Evolutionary conservation across 257 asterid species (phyloP).

Genomic region (Dorcoceras hygrometricum): DNA sequence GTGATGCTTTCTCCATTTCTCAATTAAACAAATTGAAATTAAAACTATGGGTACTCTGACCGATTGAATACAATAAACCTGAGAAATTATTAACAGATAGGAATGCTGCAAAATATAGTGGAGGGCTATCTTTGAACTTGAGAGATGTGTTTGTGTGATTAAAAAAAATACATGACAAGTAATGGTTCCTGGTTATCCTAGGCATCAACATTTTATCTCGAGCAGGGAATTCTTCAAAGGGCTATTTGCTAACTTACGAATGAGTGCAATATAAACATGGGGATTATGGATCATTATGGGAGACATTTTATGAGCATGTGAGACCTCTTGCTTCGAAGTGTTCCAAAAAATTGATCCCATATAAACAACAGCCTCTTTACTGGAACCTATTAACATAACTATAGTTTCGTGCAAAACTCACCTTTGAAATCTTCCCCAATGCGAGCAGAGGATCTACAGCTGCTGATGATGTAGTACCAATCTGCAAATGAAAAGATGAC

Average conservation of each 20-base stretch:
- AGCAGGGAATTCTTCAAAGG: too few relatives aligned
- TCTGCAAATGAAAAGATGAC: conserved; percentile 43
- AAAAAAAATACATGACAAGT: neutral
- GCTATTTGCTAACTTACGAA: too few relatives aligned
- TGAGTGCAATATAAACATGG: neutral
- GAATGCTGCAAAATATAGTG: too few relatives aligned
- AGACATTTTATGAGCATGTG: too few relatives aligned
- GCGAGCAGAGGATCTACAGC: conserved; percentile 90
- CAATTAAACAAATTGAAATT: too few relatives aligned
- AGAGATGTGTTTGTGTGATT: too few relatives aligned
- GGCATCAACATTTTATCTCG: too few relatives aligned
- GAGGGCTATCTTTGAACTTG: too few relatives aligned
- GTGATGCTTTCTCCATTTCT: too few relatives aligned
- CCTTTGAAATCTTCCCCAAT: conserved; percentile 66
- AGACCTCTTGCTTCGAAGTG: neutral
- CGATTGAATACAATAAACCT: too few relatives aligned
- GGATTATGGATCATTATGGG: neutral
- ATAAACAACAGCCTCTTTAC: neutral
- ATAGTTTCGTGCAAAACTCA: conserved; percentile 29
- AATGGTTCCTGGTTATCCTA: neutral
- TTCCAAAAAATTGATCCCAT: neutral
- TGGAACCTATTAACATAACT: neutral
- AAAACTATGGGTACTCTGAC: too few relatives aligned
- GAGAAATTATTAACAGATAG: too few relatives aligned
- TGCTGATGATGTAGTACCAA: conserved; percentile 91